Percentiles rank a stretch among this genome's conserved stretches.
Conservation (phyloP, 108 stramenopile species). For the Nitzschia sp. region DNA sequence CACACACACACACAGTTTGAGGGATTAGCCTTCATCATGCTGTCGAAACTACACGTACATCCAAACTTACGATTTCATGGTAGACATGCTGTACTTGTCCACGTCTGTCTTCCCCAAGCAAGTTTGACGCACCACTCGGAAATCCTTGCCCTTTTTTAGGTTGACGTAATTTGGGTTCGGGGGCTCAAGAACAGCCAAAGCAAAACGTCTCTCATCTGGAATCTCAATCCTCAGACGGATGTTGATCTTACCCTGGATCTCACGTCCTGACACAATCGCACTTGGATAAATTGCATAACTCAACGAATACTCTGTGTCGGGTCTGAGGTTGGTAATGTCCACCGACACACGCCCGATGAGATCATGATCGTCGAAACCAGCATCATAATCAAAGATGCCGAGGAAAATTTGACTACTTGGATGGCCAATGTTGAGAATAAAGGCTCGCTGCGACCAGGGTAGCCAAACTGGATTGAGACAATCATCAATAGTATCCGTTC, state of each 20-base stretch:
- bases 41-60: neutral
- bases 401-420: conserved; percentile 59
- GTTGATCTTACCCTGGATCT: conserved; percentile 37
- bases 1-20: conserved; percentile 3
- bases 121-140: conserved; percentile 58
- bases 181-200: conserved; percentile 47
- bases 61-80: conserved; percentile 36
- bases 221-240: conserved; percentile 55
- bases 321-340: conserved; percentile 61
- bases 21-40: neutral
- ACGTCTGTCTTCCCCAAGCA: conserved; percentile 59
- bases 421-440: conserved; percentile 68
- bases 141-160: conserved; percentile 59
- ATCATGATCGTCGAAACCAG: conserved; percentile 55
- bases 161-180: conserved; percentile 66
- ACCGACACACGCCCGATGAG: conserved; percentile 70
- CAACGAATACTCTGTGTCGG: conserved; percentile 61
- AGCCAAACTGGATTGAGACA: conserved; percentile 72
- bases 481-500: conserved; percentile 77
- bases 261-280: conserved; percentile 29
- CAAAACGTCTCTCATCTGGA: conserved; percentile 50
- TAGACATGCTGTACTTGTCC: conserved; percentile 34
- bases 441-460: conserved; percentile 79
- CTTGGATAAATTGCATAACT: conserved; percentile 62
- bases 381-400: conserved; percentile 77